Base-by-base conservation (phyloP, 2,329 filamentous ascomycete species). In the Aspergillus quadrilineatus region DNA sequence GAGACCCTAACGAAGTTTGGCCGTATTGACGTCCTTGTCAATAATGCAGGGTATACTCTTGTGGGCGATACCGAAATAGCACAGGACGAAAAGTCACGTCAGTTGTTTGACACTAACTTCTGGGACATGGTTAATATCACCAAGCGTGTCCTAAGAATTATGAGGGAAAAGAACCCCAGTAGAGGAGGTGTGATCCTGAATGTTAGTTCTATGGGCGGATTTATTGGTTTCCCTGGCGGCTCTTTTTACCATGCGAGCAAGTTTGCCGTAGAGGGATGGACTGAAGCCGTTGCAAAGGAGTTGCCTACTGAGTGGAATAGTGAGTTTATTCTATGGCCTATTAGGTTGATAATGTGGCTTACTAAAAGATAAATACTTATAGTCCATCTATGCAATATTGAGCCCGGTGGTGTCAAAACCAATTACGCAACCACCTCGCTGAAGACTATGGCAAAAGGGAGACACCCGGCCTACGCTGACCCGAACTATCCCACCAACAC, bases 321-420 rank as follows among this genome's bases (percentile, higher is more conserved):
- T 22, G 3, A 22, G 22, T 22, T 22, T 22, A 22, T 22, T 22
- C 22, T 22, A 3, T 22, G 22, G 3, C 22, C n/a, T 22, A 22
- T 22, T 22, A 22, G n/a, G n/a, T 22, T 22, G 22, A 22, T 22
- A 22, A 3, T 22, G 22, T 22, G 22, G 22, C 22, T 22, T 3
- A 22, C 22, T n/a, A n/a, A n/a, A n/a, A n/a, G n/a, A n/a, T n/a
- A 22, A 22, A 22, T 3, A 22, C 22, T 22, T 22, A 22, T 22
- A 22, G 22, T 79, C 43, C 70, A 77, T 51, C 71, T 80, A 41
- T 72, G 69, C 50, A 71, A 74, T 37, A 63, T 79, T 29, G 77
- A 80, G 60, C 79, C 79, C 0, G 74, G 70, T 57, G 65, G 67
- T 59, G 58, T 74, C 43, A 67, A 69, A 43, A 75, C 70, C 4